Conservation (phyloP, 2,329 filamentous ascomycete genomes). For the Neonectria magnoliae region DNA sequence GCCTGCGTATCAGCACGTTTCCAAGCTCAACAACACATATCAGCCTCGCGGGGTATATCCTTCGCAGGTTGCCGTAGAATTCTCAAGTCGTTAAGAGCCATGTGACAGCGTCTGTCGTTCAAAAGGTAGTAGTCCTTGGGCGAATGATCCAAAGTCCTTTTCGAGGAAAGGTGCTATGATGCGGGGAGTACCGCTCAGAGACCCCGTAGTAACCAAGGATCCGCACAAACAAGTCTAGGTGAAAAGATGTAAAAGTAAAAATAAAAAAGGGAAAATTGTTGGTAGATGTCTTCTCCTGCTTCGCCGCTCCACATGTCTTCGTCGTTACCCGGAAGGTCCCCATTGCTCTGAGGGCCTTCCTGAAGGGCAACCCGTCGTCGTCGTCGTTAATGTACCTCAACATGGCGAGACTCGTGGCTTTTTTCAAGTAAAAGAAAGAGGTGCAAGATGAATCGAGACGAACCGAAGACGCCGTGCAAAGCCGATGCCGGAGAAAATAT, state of each 20-base stretch:
- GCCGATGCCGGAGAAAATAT: slow-evolving; percentile 39
- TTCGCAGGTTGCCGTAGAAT: slow-evolving; percentile 52
- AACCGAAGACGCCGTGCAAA: slow-evolving; percentile 45
- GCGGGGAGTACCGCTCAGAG: slow-evolving; percentile 40
- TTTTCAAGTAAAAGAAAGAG: slow-evolving; percentile 37
- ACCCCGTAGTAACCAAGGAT: slow-evolving; percentile 44
- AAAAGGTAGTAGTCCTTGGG: slow-evolving; percentile 47
- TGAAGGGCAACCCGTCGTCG: slow-evolving; percentile 11
- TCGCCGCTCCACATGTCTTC: slow-evolving; percentile 21
- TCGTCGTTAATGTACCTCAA: slow-evolving; percentile 9
- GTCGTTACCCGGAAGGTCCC: slow-evolving; percentile 10
- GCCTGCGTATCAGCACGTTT: slow-evolving; percentile 43
- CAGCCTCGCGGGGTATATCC: slow-evolving; percentile 54
- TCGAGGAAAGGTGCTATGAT: slow-evolving; percentile 43
- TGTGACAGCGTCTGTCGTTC: slow-evolving; percentile 50
- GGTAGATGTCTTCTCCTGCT: slow-evolving; percentile 38
- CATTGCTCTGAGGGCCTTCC: slow-evolving; percentile 2
- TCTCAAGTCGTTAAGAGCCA: slow-evolving; percentile 51
- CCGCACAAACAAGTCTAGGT: slow-evolving; percentile 45
- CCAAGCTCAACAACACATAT: slow-evolving; percentile 51
- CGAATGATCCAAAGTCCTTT: slow-evolving; percentile 48
- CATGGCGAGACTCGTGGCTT: slow-evolving; percentile 19
- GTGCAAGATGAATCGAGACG: slow-evolving; percentile 42
- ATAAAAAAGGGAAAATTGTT: slow-evolving; percentile 35
- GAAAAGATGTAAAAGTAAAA: slow-evolving; percentile 40